Base-by-base conservation (phyloP, 2,329 filamentous ascomycete species). In the Microcera coccophila region DNA sequence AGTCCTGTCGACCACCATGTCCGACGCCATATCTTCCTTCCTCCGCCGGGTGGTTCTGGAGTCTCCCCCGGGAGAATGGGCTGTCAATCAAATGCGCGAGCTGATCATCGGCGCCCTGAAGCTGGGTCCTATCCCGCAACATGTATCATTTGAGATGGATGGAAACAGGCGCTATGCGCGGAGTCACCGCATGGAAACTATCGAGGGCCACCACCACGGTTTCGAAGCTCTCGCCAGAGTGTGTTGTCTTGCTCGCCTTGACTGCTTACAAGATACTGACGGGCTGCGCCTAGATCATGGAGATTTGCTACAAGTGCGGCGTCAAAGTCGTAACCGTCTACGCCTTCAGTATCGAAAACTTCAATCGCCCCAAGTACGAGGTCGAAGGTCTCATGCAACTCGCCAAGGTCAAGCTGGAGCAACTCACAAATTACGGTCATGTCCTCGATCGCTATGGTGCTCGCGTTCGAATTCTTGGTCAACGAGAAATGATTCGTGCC, bases 71-170 rank as follows among this genome's bases (percentile, higher is more conserved):
- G 84, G 89, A 55, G 90, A 95, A 79, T 96, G 88, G 84, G 81
- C 78, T n/a, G 74, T 94, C 47, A 81, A 80, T 46, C 81, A 84
- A 57, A 69, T 95, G 16, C 82, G 89, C 50, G 87, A 95, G 63
- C 72, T 95, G 38, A 76, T 97, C 49, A 93, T 98, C 55, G 88
- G 89, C 41, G 86, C 90, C 38, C 71, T 97, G 41, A 84, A 84
- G 61, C 91, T 96, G 67, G 93, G 93, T 0, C 89, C 90, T 2
- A 85, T 98, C 42, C 93, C 93, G 9, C 84, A 89, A 60, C 93
- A 98, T 79, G 81, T 98, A 47, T 93, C 93, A n/a, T 98, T 98
- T 62, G 91, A 96, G 57, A 98, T 98, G 93, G 93, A 98, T 64
- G 93, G 93, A 42, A 98, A 98, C 69, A 76, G 93, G 59, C 85